phyloP scores from a whole-genome alignment of 148 eudicot species.

The Diospyros kaki region DNA sequence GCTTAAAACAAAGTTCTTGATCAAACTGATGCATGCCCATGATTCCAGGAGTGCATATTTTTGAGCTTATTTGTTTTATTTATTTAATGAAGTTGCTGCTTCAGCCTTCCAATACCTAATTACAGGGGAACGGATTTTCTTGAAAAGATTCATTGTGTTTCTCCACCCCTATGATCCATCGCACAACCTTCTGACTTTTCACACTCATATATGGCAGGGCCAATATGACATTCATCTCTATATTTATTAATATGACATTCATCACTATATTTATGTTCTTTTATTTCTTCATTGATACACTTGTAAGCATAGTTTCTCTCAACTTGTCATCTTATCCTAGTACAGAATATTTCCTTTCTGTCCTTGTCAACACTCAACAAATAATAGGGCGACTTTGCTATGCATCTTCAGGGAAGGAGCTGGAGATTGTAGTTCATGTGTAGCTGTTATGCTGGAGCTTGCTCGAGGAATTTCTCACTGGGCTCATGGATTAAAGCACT shows the following conservation, averaged over 20 bases:
- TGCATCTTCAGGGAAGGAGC: conserved; percentile 80
- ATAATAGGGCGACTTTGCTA: not conserved
- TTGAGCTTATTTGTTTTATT: too few relatives aligned
- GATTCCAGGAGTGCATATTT: too few relatives aligned
- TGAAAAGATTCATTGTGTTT: conserved; percentile 6
- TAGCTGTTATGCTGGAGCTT: conserved; percentile 95
- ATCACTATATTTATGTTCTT: not conserved
- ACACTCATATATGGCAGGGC: not conserved
- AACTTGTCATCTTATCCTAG: not conserved
- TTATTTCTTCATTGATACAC: not conserved
- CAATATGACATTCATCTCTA: not conserved
- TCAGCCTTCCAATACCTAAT: too few relatives aligned
- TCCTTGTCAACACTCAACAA: not conserved
- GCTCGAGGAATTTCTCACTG: conserved; percentile 91
- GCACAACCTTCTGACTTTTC: not conserved
- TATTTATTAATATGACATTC: too few relatives aligned
- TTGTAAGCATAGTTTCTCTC: not conserved
- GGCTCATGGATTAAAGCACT: conserved; percentile 90
- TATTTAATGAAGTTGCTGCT: too few relatives aligned
- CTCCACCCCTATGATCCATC: not conserved
- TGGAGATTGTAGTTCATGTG: conserved; percentile 97
- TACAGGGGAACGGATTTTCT: not conserved
- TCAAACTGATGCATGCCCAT: too few relatives aligned
- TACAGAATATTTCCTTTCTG: not conserved
- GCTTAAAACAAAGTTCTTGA: too few relatives aligned